phyloP scores from a whole-genome alignment of 805 yeast species.

The Nakazawaea populi region DNA sequence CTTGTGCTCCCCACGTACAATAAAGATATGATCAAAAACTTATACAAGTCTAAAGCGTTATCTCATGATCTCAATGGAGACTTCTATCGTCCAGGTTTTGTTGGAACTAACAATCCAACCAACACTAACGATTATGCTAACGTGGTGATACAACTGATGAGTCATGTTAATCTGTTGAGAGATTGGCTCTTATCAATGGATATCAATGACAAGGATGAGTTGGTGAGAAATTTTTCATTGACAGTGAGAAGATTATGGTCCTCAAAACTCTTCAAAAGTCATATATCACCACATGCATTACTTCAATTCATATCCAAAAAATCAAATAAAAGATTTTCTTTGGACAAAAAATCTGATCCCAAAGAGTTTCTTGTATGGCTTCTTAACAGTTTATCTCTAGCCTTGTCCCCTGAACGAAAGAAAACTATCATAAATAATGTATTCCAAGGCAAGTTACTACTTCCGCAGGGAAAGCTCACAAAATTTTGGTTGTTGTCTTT shows the following conservation, averaged over 20 bases:
- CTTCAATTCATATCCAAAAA: conserved; percentile 38
- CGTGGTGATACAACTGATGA: conserved; percentile 47
- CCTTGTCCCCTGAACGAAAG: conserved; percentile 14
- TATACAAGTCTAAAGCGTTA: conserved; percentile 19
- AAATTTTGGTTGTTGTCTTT: conserved; percentile 52
- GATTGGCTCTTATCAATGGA: conserved; percentile 32
- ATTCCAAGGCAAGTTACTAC: conserved; percentile 50
- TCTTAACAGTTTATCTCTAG: conserved; percentile 37
- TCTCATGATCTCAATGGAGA: conserved; percentile 39
- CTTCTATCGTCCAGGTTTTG: conserved; percentile 53
- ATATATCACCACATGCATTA: conserved; percentile 65
- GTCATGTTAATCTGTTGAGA: conserved; percentile 49
- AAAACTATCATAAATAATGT: conserved; percentile 24
- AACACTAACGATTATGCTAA: conserved; percentile 49
- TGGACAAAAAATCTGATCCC: conserved; percentile 42
- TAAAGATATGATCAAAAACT: conserved; percentile 22
- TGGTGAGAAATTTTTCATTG: conserved; percentile 38
- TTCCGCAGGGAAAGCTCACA: conserved; percentile 23
- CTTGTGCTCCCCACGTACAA: conserved; percentile 48
- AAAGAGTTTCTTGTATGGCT: conserved; percentile 56
- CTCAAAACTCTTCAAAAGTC: conserved; percentile 46
- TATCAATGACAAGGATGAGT: conserved; percentile 17
- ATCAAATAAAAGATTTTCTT: conserved; percentile 37
- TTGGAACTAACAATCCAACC: conserved; percentile 53
- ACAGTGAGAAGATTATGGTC: conserved; percentile 63